These are phyloP conservation scores for Fusarium cyanostomum DNA, from an alignment of 2,329 filamentous ascomycete species.

Conservation along the genomic window DNA sequence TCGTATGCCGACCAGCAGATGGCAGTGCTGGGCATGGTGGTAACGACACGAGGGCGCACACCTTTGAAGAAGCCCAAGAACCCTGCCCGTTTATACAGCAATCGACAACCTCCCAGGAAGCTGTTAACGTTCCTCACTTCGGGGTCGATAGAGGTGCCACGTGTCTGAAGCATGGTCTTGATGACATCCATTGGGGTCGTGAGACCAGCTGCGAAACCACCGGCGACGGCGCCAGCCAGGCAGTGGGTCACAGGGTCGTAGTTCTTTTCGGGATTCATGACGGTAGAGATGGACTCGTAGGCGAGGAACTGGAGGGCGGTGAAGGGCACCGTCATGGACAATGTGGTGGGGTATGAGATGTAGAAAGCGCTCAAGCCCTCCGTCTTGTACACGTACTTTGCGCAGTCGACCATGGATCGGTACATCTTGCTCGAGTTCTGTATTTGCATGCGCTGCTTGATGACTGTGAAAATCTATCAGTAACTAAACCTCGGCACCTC, in stretches of 20 bases:
- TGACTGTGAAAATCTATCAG: slow-evolving; percentile 68
- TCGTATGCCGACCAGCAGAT: slow-evolving; percentile 93
- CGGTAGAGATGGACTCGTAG: slow-evolving; percentile 94
- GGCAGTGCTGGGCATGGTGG: slow-evolving; percentile 98
- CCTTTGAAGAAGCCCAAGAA: slow-evolving; percentile 91
- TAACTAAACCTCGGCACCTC: not conserved
- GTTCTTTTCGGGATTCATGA: slow-evolving; percentile 84
- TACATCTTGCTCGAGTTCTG: slow-evolving; percentile 91
- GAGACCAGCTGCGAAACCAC: slow-evolving; percentile 90
- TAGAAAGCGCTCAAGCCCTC: slow-evolving; percentile 96
- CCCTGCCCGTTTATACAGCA: slow-evolving; percentile 87
- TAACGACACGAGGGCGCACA: slow-evolving; percentile 88
- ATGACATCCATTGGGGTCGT: slow-evolving; percentile 98
- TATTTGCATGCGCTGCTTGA: slow-evolving; percentile 99
- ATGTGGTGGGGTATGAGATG: slow-evolving; percentile 95
- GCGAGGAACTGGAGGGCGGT: slow-evolving; percentile 97
- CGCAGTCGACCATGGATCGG: slow-evolving; percentile 86
- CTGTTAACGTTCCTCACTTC: slow-evolving; percentile 89
- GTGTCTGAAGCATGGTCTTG: slow-evolving; percentile 95
- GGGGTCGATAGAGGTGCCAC: slow-evolving; percentile 81
- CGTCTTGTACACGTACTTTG: slow-evolving; percentile 83
- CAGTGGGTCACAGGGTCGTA: slow-evolving; percentile 97
- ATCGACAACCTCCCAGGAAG: slow-evolving; percentile 78
- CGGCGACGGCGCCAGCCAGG: slow-evolving; percentile 88
- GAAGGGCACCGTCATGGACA: slow-evolving; percentile 99